Evolutionary conservation across 2,329 filamentous ascomycete genomes (phyloP), one percentile per base, ranked within the genome.

Genomic region (Aspergillus tubingensis): DNA sequence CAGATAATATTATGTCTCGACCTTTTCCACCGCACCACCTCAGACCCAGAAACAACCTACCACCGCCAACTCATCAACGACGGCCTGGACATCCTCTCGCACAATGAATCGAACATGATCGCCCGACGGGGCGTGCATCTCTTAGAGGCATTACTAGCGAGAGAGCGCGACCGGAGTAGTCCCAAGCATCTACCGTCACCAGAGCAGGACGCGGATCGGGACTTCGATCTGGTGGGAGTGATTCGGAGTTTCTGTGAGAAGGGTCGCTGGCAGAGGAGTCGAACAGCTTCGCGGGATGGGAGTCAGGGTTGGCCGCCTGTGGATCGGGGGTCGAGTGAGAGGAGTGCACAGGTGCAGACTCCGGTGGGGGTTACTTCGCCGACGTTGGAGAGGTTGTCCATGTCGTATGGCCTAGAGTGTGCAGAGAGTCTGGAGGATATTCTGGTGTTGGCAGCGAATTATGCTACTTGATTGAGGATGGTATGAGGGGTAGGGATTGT

Each of bases 1-100:
- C 65, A 73, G 47, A 78, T 79, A 7, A 76, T 77, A 2, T 62
- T 79, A 13, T 72, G 73, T 21, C 66, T 79, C n/a, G 76, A 79
- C 52, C 67, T 73, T 4, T 72, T 75, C 49, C 74, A 78, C 59
- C 73, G 73, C 10, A 61, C 66, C 23, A 47, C 41, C 1, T 47
- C 59, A 21, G 65, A 68, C 27, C 58, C 53, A 2, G 66, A 70
- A 57, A 63, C 60, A 5, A 41, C 62, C 1, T 58, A 69, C 38
- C 64, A 70, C 48, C 62, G 62, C 21, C 62, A 62, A 47, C 59
- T 70, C 8, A 58, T 70, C 11, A 54, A 65, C 23, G 66, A 69
- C 41, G 65, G 61, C 1, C 62, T 70, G 11, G 57, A 64, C 6
- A 66, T 70, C 17, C 56, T 69, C 10, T 61, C 59, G 3, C 63